These are phyloP conservation scores for Miscanthus lutarioriparius DNA, from an alignment of 176 grass and related monocot genomes.

Conservation along the genomic window DNA sequence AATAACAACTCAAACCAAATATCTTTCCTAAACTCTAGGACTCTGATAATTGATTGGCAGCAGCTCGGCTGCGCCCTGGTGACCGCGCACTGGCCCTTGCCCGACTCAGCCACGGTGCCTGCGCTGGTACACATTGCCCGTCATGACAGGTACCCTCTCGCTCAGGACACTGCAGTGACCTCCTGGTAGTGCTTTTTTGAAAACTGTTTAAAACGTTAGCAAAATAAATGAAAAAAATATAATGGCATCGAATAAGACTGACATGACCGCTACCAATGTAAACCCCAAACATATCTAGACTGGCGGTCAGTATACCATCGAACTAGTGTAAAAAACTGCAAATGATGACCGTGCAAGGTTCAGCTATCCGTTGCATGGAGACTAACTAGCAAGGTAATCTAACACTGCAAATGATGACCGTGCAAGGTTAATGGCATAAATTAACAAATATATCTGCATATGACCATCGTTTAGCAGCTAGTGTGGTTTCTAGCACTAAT, in stretches of 20 bases:
- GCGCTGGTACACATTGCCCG: no score
- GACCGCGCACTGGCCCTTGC: no score
- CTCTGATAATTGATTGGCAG: no score
- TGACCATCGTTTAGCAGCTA: slow-evolving; percentile 14
- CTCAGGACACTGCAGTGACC: not conserved
- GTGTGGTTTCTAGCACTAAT: not conserved
- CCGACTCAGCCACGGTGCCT: no score
- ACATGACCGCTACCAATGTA: not conserved
- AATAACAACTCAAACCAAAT: no score
- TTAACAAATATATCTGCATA: slow-evolving; percentile 2
- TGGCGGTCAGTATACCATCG: not conserved
- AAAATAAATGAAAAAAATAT: slow-evolving; percentile 12
- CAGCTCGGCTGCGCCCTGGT: no score
- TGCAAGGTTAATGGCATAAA: not conserved
- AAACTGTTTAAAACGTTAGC: not conserved
- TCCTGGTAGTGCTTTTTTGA: not conserved
- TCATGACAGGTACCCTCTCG: not conserved
- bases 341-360: not conserved
- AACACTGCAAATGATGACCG: slow-evolving; percentile 5
- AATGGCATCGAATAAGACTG: not conserved
- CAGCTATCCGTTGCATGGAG: slow-evolving; percentile 6
- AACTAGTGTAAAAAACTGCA: not conserved
- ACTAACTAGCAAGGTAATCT: not conserved
- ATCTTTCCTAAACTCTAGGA: no score
- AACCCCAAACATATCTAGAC: slow-evolving; percentile 11